Evolutionary conservation across 2,329 filamentous ascomycete species (phyloP), one percentile per base, ranked within the genome.

Genomic region (Fusarium floridanum): DNA sequence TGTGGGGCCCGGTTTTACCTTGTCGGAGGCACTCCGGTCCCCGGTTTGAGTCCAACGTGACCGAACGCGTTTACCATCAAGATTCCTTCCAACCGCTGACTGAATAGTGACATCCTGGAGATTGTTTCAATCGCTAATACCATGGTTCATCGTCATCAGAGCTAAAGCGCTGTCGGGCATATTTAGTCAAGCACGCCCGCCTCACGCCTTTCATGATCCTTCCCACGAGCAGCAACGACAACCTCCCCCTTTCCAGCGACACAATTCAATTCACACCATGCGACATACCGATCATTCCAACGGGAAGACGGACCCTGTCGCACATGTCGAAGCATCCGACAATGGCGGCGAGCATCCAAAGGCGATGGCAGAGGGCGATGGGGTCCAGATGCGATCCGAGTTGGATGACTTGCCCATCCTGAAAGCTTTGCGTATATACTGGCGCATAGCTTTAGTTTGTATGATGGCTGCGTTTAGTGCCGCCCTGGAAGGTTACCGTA

Each of bases 341-440:
- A 63, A 63, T 53, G 61, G 93, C 79, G 89, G 93, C 79, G 89
- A 95, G 7, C 55, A 27, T 62, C 95, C 95, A 0, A 97, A 95
- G 64, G 64, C 57, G 10, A 8, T 66, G 32, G 64, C 64, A 24
- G 55, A 60, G 5, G 57, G 56, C 57, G 39, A 36, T 11, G 32
- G 32, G 12, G 64, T 66, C 39, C 64, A 66, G 64, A 66, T 66
- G 64, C 55, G 64, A 27, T 66, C 64, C 29, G 55, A 61, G 39
- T 34, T 66, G 37, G 64, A 66, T 53, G 29, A 66, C 39, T 32
- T 66, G 56, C 64, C 64, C 41, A 66, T 62, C 29, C 17, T 45
- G 22, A 66, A 66, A 45, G 64, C 64, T 22, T 10, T 66, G 22
- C 39, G 64, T 22, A 32, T 66, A 29, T 66, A 48, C 57, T 61